Evolutionary conservation across 306 rosid genomes (phyloP).

Genomic region (Prunus mongolica): DNA sequence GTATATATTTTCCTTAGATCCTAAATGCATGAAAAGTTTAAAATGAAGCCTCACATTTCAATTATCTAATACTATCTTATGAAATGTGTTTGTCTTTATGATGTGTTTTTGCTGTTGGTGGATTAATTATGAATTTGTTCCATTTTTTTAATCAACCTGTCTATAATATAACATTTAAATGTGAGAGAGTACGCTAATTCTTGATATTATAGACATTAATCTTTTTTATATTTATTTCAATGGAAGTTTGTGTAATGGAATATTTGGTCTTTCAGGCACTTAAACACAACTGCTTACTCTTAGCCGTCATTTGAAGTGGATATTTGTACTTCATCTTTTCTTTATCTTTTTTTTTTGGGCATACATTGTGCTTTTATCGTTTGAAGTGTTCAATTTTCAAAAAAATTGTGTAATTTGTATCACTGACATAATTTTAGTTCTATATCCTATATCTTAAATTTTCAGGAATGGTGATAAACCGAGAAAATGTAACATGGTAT

Average conservation of each 20-base stretch:
- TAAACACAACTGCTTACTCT: background rate
- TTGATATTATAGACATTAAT: background rate
- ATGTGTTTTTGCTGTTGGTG: background rate
- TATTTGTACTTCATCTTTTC: background rate
- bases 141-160: background rate
- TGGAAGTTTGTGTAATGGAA: background rate
- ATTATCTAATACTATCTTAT: background rate
- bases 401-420: background rate
- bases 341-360: background rate
- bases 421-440: background rate
- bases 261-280: background rate
- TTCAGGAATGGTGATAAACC: background rate
- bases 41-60: background rate
- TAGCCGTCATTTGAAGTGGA: background rate
- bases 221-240: background rate
- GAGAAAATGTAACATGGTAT: background rate
- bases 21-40: background rate
- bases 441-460: background rate
- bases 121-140: no score
- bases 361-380: background rate
- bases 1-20: conserved; percentile 10
- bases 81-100: conserved; percentile 8
- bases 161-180: no score
- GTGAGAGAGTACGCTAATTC: no score
- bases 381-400: background rate